These are phyloP conservation scores for Ploettnerulaceae sp. DNA, from an alignment of 2,329 filamentous ascomycete species.

Conservation along the genomic window DNA sequence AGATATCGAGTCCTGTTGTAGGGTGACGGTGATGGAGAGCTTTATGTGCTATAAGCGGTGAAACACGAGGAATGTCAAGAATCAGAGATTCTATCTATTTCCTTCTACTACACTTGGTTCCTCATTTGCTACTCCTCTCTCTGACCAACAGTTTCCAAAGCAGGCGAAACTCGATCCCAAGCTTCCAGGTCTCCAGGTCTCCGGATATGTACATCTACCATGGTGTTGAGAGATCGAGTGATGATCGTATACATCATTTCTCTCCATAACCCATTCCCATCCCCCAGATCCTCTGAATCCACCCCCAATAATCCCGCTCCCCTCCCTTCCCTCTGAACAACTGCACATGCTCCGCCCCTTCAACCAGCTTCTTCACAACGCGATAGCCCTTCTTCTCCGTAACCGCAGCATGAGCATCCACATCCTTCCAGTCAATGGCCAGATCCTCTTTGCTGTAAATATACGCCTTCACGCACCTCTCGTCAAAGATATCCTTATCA, in stretches of 20 bases:
- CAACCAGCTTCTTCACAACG: slow-evolving; percentile 21
- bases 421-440: slow-evolving; percentile 24
- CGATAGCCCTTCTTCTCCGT: slow-evolving; percentile 23
- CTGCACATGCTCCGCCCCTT: slow-evolving; percentile 27
- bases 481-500: slow-evolving; percentile 16
- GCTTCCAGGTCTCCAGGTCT: no score
- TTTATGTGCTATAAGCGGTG: no score
- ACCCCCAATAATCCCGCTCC: slow-evolving; percentile 28
- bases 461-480: slow-evolving; percentile 20
- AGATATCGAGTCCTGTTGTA: no score
- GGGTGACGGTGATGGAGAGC: no score
- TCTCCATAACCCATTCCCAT: slow-evolving; percentile 9
- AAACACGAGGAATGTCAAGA: no score
- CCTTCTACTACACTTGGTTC: no score
- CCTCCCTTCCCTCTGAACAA: slow-evolving; percentile 26
- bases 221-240: background rate
- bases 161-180: no score
- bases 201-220: background rate
- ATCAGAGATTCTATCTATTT: no score
- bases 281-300: slow-evolving; percentile 23
- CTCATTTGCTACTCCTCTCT: no score
- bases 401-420: slow-evolving; percentile 21
- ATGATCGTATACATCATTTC: background rate
- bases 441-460: slow-evolving; percentile 30
- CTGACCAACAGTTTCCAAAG: no score